Conservation (phyloP, 2,329 filamentous ascomycete genomes). For the Pseudovirgaria hyperparasitica region DNA sequence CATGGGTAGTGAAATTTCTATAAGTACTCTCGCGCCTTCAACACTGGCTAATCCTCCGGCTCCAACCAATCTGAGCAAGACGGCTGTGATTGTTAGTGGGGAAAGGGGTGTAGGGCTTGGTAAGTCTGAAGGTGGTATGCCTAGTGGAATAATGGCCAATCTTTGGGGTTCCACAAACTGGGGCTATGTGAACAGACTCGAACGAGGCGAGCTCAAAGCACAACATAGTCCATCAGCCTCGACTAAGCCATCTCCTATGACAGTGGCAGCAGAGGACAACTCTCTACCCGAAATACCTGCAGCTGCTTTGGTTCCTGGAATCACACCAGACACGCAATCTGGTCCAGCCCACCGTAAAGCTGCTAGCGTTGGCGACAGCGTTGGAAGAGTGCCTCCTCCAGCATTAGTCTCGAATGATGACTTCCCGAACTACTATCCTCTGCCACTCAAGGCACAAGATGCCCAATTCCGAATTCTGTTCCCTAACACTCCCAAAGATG, state of each 20-base stretch:
- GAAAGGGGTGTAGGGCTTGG: constrained; percentile 58
- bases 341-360: constrained; percentile 41
- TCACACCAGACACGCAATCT: constrained; percentile 7
- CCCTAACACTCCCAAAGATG: constrained; percentile 60
- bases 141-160: constrained; percentile 80
- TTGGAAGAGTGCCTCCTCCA: no score
- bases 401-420: constrained; percentile 29
- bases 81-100: constrained; percentile 67
- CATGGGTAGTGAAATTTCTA: constrained; percentile 32
- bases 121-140: constrained; percentile 53
- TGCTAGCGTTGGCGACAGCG: constrained; percentile 40
- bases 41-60: constrained; percentile 76
- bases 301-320: no score
- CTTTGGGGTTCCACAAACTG: constrained; percentile 86
- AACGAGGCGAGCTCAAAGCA: constrained; percentile 36
- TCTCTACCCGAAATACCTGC: constrained; percentile 4
- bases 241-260: constrained; percentile 21
- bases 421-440: constrained; percentile 66
- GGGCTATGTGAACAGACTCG: constrained; percentile 53
- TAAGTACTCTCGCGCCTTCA: constrained; percentile 61
- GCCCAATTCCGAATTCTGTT: constrained; percentile 90
- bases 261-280: constrained; percentile 5
- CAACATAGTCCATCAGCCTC: constrained; percentile 10
- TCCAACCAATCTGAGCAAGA: constrained; percentile 74
- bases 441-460: constrained; percentile 73